Percentiles rank a stretch among this genome's conserved stretches.
Conservation (phyloP, 148 eudicot genomes). For the Dysphania ambrosioides region DNA sequence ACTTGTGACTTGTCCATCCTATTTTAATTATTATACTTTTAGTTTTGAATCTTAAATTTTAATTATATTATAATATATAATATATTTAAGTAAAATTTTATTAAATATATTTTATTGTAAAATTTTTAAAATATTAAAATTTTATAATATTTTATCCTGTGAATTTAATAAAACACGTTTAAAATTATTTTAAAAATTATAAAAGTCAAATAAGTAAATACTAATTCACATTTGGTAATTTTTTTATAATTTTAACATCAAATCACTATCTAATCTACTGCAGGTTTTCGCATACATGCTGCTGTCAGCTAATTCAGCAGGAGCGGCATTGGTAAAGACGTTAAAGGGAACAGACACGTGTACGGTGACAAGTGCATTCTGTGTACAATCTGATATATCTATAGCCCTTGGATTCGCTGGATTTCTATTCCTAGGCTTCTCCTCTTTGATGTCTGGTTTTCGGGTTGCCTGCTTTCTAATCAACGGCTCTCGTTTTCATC, state of each 20-base stretch:
- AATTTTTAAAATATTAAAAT: too few species aligned
- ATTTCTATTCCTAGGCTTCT: conserved; percentile 55
- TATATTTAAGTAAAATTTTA: too few species aligned
- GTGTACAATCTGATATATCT: conserved; percentile 69
- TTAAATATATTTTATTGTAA: too few species aligned
- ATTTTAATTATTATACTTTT: too few species aligned
- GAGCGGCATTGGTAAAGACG: conserved; percentile 54
- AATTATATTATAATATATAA: too few species aligned
- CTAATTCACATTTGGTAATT: too few species aligned
- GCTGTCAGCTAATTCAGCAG: conserved; percentile 69
- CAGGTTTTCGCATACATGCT: conserved; percentile 74
- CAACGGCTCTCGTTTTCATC: conserved; percentile 71
- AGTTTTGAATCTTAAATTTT: too few species aligned
- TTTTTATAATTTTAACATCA: not conserved
- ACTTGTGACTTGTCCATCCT: too few species aligned
- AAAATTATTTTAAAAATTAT: too few species aligned
- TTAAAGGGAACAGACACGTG: conserved; percentile 53
- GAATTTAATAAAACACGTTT: too few species aligned
- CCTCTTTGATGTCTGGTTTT: conserved; percentile 73
- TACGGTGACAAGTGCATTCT: conserved; percentile 45
- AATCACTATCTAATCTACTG: not conserved
- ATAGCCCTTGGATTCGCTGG: conserved; percentile 76
- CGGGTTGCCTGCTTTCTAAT: conserved; percentile 65
- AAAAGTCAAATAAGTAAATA: too few species aligned
- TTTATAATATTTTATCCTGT: too few species aligned